Base-by-base conservation (phyloP, 2,329 filamentous ascomycete species). In the Paecilomyces niveus region DNA sequence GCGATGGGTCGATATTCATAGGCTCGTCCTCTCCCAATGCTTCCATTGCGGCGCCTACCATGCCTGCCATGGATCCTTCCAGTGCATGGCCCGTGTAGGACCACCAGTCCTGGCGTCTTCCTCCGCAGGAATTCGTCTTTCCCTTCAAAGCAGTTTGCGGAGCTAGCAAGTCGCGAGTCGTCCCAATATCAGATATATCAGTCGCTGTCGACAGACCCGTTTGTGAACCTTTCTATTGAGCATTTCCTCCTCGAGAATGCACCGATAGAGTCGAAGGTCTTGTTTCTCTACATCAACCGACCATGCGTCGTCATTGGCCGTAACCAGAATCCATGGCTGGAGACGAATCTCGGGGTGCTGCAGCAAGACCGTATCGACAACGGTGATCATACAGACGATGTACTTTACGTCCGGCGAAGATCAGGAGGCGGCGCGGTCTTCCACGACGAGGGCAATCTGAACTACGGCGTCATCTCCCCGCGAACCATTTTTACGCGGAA, bases 251-350 rank as follows among this genome's bases (percentile, higher is more conserved):
- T 97, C 7, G 85, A 90, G 67, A 85, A 85, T 57, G 87, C 88
- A 0, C 83, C 87, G 1, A 79, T 85, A 6, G 83, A 89, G 60
- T 91, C 91, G 11, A 88, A 84, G 13, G 76, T 97, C 55, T 83
- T 97, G 1, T 89, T 97, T 58, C 83, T 97, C 55, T 99, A 97
- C 77, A 84, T 86, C 67, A 97, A 99, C 76, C 76, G 85, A 39
- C 92, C 93, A 0, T 92, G 90, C 71, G 83, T 99, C 60, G 87
- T 99, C 70, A 88, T 99, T 65, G 94, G 94, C 51, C 87, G 94
- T 60, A 99, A 99, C 73, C 94, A 99, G 78, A 99, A 99, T 72
- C 94, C 94, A 57, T 99, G 93, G 94, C 81, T 90, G 8, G 94
- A 99, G 77, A 86, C 90, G 61, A 90, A 96, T 70, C 81, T 97